A percentile compares a stretch with the other conserved stretches of the same genome.
Evolutionary conservation across 192 early-diverging fungal species (phyloP).

Genomic region (Chytriomyces sp.): DNA sequence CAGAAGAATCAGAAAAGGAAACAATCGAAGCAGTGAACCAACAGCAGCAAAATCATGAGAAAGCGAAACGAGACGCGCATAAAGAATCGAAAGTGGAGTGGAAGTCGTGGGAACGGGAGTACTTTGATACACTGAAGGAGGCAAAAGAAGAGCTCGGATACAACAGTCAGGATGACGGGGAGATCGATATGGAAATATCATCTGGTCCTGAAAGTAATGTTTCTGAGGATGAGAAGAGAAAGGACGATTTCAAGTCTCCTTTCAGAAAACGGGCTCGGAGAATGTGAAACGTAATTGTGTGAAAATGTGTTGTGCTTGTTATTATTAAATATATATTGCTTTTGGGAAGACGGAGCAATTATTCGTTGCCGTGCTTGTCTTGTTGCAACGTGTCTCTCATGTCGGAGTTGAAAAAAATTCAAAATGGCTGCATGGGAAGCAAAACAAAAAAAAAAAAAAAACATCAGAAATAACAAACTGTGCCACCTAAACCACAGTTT

Average conservation of each 20-base stretch:
- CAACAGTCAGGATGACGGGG: neutral
- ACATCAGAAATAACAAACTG: too few relatives aligned
- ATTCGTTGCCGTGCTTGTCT: too few relatives aligned
- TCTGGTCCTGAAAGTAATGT: neutral
- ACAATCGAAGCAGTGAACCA: neutral
- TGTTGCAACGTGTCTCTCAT: too few relatives aligned
- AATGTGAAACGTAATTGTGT: too few relatives aligned
- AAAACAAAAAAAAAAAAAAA: too few relatives aligned
- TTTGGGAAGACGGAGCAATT: too few relatives aligned
- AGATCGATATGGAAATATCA: constrained; percentile 15
- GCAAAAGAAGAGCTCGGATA: constrained; percentile 26
- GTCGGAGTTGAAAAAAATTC: too few relatives aligned
- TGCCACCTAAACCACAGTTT: too few relatives aligned
- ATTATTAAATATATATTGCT: too few relatives aligned
- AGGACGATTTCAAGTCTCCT: constrained; percentile 4
- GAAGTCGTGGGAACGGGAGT: constrained; percentile 9
- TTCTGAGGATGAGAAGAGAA: constrained; percentile 1
- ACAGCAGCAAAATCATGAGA: too few relatives aligned
- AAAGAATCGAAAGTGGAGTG: neutral
- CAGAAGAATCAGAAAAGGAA: neutral
- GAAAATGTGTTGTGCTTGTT: too few relatives aligned
- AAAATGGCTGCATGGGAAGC: too few relatives aligned
- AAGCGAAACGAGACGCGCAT: neutral
- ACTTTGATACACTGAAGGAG: neutral
- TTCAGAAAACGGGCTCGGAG: constrained; percentile 10